Evolutionary conservation across 1,139 yeast genomes (phyloP), one percentile per base, ranked within the genome.

Genomic region (Arxiozyma slooffiae): DNA sequence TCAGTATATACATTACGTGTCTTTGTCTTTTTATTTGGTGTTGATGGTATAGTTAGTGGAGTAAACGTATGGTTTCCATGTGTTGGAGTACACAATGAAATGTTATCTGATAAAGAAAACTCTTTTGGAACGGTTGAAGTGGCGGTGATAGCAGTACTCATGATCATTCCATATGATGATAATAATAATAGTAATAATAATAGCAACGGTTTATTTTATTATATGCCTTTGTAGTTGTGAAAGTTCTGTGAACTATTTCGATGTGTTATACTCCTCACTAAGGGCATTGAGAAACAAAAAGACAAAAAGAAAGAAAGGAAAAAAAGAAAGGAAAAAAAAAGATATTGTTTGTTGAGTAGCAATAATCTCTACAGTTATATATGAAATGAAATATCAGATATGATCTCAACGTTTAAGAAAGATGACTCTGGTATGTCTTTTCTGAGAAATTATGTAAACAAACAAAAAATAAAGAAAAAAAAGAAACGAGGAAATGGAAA

Each of bases 11-110:
- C 11, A 37, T 43, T 34, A 41, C 44, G 41, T 7, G 36, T 37
- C 41, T 36, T 48, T 2, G 23, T 40, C 36, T 51, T 54, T 36
- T 56, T 56, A n/a, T 49, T 52, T 20, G 59, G 59, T 22, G 58
- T 55, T 1, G 49, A 48, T 40, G 59, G 59, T 40, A 51, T 21
- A 2, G 38, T 40, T 9, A 43, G n/a, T 3, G 30, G 21, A 5
- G 24, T 23, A 23, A 16, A 44, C 5, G 22, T 23, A 4, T 43
- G 24, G 4, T 44, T 48, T 36, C 52, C 50, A 5, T 52, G 49
- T 23, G 20, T 40, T 16, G 57, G 57, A 3, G 57, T 55, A 16
- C 53, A 50, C n/a, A 51, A n/a, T 37, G 45, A 17, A 9, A 41
- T 30, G 14, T 38, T 38, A 14, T 9, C 21, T 23, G 44, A 34